Percentiles rank a stretch among this genome's conserved stretches.
Conservation (phyloP, 2,329 filamentous ascomycete genomes). For the Corynespora cassiicola region DNA sequence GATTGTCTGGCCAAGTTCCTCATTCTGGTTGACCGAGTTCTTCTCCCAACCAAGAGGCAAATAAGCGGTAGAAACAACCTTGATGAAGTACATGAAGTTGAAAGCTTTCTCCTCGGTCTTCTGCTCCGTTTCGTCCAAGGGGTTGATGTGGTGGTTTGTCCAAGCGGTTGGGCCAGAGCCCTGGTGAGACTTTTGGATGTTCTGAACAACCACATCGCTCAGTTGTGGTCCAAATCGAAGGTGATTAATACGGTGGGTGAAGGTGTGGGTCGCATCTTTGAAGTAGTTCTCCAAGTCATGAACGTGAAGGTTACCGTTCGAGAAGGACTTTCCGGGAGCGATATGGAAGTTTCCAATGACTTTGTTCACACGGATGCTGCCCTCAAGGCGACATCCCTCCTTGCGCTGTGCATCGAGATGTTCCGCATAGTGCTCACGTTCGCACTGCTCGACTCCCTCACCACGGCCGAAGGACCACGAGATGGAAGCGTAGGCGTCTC, state of each 20-base stretch:
- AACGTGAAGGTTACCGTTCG: slow-evolving; percentile 94
- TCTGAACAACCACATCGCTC: slow-evolving; percentile 68
- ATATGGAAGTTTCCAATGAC: slow-evolving; percentile 99
- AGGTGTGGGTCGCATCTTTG: slow-evolving; percentile 79
- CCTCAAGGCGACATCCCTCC: slow-evolving; percentile 95
- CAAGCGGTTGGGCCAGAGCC: slow-evolving; percentile 69
- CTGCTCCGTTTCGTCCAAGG: slow-evolving; percentile 82
- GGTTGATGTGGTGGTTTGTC: slow-evolving; percentile 92
- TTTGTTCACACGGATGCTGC: slow-evolving; percentile 93
- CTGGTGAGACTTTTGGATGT: slow-evolving; percentile 48
- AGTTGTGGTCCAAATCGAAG: slow-evolving; percentile 93
- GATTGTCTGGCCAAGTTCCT: slow-evolving; percentile 53
- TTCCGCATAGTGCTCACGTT: slow-evolving; percentile 91
- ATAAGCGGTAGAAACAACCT: slow-evolving; percentile 96
- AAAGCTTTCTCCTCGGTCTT: slow-evolving; percentile 79
- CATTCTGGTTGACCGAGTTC: slow-evolving; percentile 55
- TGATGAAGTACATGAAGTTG: slow-evolving; percentile 99
- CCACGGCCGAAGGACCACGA: slow-evolving; percentile 95
- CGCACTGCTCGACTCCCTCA: slow-evolving; percentile 92
- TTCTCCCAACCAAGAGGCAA: slow-evolving; percentile 89
- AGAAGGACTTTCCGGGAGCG: slow-evolving; percentile 94
- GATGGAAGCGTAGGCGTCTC: slow-evolving; percentile 87
- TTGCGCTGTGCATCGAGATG: slow-evolving; percentile 84
- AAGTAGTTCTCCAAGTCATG: slow-evolving; percentile 98
- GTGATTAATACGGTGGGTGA: slow-evolving; percentile 86